These are phyloP conservation scores for Lachancea nothofagi DNA, from an alignment of 805 yeast species.

Conservation along the genomic window DNA sequence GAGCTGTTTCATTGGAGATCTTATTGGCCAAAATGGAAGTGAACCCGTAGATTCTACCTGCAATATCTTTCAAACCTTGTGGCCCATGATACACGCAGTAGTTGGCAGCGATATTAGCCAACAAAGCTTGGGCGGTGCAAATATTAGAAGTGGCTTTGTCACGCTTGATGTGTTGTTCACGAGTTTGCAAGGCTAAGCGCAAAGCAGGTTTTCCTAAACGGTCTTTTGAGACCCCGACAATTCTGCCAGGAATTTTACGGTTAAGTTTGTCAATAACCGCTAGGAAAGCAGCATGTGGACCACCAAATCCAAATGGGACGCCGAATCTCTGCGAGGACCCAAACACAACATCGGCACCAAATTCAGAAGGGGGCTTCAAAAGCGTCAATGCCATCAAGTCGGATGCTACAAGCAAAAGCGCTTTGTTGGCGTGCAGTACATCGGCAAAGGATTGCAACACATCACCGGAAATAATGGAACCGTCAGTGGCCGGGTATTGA, in stretches of 20 bases:
- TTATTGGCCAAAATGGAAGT: slow-evolving; percentile 65
- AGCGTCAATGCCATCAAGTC: slow-evolving; percentile 86
- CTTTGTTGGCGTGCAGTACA: slow-evolving; percentile 63
- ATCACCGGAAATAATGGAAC: slow-evolving; percentile 47
- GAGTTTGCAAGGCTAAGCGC: slow-evolving; percentile 91
- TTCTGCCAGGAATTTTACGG: slow-evolving; percentile 94
- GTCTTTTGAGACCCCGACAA: slow-evolving; percentile 90
- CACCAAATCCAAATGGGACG: slow-evolving; percentile 97
- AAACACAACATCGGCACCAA: slow-evolving; percentile 88
- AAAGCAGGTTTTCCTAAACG: slow-evolving; percentile 84
- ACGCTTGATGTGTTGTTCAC: slow-evolving; percentile 96
- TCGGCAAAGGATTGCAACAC: slow-evolving; percentile 55
- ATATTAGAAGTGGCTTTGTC: slow-evolving; percentile 97
- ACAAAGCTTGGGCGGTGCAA: slow-evolving; percentile 94
- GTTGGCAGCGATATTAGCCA: slow-evolving; percentile 93
- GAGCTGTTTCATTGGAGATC: slow-evolving; percentile 38
- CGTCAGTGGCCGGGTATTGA: slow-evolving; percentile 89
- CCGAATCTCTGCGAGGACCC: slow-evolving; percentile 96
- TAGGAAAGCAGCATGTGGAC: slow-evolving; percentile 98
- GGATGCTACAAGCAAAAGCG: slow-evolving; percentile 78
- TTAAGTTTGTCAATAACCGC: slow-evolving; percentile 76
- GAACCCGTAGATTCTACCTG: slow-evolving; percentile 66
- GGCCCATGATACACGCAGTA: slow-evolving; percentile 97
- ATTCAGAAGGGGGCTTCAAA: slow-evolving; percentile 74
- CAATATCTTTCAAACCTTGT: slow-evolving; percentile 72